Evolutionary conservation across 768 basidiomycete species (phyloP).

Genomic region (Saitozyma podzolica): DNA sequence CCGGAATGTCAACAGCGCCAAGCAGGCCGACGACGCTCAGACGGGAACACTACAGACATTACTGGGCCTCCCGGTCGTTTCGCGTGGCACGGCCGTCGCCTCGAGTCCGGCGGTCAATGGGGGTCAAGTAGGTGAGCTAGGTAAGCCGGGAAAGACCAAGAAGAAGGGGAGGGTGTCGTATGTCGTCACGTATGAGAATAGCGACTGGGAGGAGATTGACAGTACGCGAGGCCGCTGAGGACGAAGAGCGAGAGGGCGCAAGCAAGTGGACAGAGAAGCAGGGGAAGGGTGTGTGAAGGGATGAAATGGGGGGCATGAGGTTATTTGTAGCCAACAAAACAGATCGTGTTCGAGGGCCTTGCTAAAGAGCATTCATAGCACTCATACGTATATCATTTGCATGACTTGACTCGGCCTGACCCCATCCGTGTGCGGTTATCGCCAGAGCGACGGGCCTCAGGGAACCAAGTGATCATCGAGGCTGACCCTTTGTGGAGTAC

Average conservation of each 20-base stretch:
- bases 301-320: too few species aligned
- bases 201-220: conserved; percentile 4
- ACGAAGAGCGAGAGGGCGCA: neutral
- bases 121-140: neutral
- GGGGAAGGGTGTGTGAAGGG: too few species aligned
- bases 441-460: too few species aligned
- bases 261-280: neutral
- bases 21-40: neutral
- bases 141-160: neutral
- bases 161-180: conserved; percentile 3
- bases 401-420: too few species aligned
- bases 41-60: neutral
- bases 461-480: too few species aligned
- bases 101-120: neutral
- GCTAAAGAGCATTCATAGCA: too few species aligned
- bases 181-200: conserved; percentile 2
- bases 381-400: too few species aligned
- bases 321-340: too few species aligned
- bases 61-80: neutral
- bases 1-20: neutral
- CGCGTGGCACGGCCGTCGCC: conserved; percentile 1
- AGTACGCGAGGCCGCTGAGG: conserved; percentile 10
- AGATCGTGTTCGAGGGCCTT: too few species aligned
- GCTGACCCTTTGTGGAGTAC: too few species aligned
- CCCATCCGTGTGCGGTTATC: too few species aligned